Base-by-base conservation (phyloP, 2,329 filamentous ascomycete genomes). In the Alternaria triticina region DNA sequence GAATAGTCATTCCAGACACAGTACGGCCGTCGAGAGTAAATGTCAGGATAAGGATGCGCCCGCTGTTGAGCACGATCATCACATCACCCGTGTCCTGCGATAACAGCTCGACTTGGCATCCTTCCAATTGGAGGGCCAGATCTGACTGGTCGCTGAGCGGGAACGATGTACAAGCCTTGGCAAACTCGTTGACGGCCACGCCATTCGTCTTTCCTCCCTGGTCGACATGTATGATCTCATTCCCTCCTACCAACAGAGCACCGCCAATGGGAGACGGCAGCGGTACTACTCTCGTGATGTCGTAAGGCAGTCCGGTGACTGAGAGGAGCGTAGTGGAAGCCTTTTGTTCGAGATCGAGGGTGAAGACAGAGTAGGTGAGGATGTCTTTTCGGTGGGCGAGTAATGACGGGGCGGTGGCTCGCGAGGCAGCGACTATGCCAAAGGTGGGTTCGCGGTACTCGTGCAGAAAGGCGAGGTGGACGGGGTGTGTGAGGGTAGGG, bases 371-470 rank as follows among this genome's bases (percentile, higher is more conserved):
- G 82, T 97, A 99, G 17, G 90, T 91, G 51, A 97, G 84, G 70
- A 92, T 88, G 77, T 99, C 96, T 75, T 91, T 96, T 68, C 93
- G 88, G 73, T 94, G 91, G 66, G 86, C 82, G 25, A 90, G 81
- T 57, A 98, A 84, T 4, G 92, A 90, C 59, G 86, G 85, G n/a
- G 94, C 94, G 13, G 90, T 88, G 36, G 90, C 86, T 67, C 88
- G 84, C 56, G 89, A 90, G 2, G 94, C 92, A 50, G 93, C 96
- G 45, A 99, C 85, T 64, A 99, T 94, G 60, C 95, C 96, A 82
- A 99, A 97, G 0, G 96, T 99, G 12, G 96, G 95, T 81, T 98
- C 96, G 79, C 96, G 90, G 81, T 99, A 99, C 83, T 98, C 95
- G 85, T 98, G 89, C 69, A 99, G 84, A 80, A 99, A 99, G 59